Percentiles rank a stretch among this genome's conserved stretches.
These are phyloP conservation scores for Solanum pennellii DNA, from an alignment of 257 asterid species.

Conservation along the genomic window DNA sequence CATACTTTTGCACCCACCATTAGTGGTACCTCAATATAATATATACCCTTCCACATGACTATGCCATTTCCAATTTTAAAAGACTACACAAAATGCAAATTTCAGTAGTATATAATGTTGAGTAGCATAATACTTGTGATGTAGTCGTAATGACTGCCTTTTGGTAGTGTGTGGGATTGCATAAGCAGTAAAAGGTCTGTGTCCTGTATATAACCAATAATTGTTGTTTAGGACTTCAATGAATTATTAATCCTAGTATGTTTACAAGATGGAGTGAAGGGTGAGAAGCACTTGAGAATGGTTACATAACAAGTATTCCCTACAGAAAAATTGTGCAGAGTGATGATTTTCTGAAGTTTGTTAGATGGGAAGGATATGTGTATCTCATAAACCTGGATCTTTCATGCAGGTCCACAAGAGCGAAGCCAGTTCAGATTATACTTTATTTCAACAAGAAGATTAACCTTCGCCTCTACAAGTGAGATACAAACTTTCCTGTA, in stretches of 20 bases:
- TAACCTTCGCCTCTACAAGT: background rate
- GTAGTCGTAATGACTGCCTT: background rate
- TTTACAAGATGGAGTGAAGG: background rate
- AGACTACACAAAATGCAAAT: background rate
- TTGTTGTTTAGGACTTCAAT: background rate
- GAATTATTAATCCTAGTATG: background rate
- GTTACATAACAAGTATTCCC: background rate
- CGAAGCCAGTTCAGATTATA: conserved; percentile 61
- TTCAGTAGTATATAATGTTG: background rate
- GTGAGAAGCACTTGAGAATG: background rate
- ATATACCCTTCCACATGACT: background rate
- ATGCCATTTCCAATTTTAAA: background rate
- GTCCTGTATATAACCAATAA: background rate
- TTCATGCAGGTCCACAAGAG: conserved; percentile 61
- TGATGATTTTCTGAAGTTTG: background rate
- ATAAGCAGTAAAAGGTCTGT: background rate
- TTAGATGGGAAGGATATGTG: background rate
- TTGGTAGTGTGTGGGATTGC: background rate
- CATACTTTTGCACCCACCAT: background rate
- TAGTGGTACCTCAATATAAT: background rate
- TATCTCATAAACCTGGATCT: background rate
- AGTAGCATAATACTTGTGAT: background rate
- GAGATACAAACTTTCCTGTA: background rate
- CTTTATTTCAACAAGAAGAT: conserved; percentile 67
- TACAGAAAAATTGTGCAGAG: background rate